A percentile compares a stretch with the other conserved stretches of the same genome.
Conservation (phyloP, 2,329 filamentous ascomycete species). For the Chrysosphaeria jannelii region DNA sequence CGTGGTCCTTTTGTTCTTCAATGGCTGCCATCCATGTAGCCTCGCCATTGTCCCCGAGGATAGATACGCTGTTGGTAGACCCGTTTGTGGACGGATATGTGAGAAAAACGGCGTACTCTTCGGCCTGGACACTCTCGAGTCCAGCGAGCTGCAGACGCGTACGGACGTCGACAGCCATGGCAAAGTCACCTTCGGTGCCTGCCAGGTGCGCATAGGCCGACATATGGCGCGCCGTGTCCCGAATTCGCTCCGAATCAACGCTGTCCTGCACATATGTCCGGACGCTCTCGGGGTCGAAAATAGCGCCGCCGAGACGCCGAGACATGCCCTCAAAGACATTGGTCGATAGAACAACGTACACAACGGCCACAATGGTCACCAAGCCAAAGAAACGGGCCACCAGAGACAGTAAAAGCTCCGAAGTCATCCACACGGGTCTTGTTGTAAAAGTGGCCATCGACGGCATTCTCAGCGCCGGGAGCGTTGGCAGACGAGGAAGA, state of each 20-base stretch:
- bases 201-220: slow-evolving; percentile 72
- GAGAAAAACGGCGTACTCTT: slow-evolving; percentile 66
- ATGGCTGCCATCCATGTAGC: slow-evolving; percentile 48
- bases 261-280: slow-evolving; percentile 42
- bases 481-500: not conserved
- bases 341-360: slow-evolving; percentile 66
- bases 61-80: slow-evolving; percentile 49
- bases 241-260: slow-evolving; percentile 38
- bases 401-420: slow-evolving; percentile 22
- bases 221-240: slow-evolving; percentile 44
- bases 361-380: slow-evolving; percentile 40
- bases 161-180: slow-evolving; percentile 58
- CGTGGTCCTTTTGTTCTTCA: slow-evolving; percentile 58
- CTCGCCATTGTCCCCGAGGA: slow-evolving; percentile 31
- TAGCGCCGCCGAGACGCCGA: slow-evolving; percentile 29
- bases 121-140: slow-evolving; percentile 45
- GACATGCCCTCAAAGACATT: slow-evolving; percentile 45
- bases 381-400: slow-evolving; percentile 46
- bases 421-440: slow-evolving; percentile 8
- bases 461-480: not conserved
- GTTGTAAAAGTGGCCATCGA: too few relatives aligned
- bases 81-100: slow-evolving; percentile 66
- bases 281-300: slow-evolving; percentile 63
- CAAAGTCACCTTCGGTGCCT: slow-evolving; percentile 79
- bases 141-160: slow-evolving; percentile 40